phyloP scores from a whole-genome alignment of 164 flowering plant species.

The Akebia trifoliata region DNA sequence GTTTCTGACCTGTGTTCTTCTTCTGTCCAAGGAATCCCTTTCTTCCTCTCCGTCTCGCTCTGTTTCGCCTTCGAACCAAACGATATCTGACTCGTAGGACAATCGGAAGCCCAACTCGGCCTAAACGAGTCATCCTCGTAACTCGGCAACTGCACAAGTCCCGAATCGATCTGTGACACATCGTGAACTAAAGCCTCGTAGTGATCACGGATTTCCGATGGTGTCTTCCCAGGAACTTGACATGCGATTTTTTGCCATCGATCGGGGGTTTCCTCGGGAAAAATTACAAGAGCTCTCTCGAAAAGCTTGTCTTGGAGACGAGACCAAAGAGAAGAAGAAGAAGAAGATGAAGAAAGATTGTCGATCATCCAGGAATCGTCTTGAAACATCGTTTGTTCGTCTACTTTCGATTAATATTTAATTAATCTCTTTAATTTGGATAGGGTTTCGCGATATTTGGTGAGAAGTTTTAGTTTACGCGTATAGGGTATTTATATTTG shows the following conservation, averaged over 20 bases:
- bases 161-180: constrained; percentile 52
- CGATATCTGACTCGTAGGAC: constrained; percentile 32
- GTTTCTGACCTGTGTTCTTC: constrained; percentile 72
- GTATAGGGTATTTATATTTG: too few species aligned
- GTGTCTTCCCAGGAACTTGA: constrained; percentile 42
- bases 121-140: constrained; percentile 35
- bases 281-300: constrained; percentile 46
- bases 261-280: constrained; percentile 36
- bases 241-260: constrained; percentile 59
- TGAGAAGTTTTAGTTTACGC: too few species aligned
- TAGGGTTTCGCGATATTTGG: background rate
- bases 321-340: constrained; percentile 28
- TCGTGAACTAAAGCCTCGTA: constrained; percentile 51
- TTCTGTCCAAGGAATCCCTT: constrained; percentile 76
- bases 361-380: constrained; percentile 1
- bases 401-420: too few species aligned
- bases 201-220: constrained; percentile 43
- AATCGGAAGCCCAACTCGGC: constrained; percentile 18
- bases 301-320: constrained; percentile 53
- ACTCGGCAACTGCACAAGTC: constrained; percentile 44
- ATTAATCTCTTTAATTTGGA: too few species aligned
- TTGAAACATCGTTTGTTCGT: constrained; percentile 8
- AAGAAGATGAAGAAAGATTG: background rate
- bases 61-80: constrained; percentile 27
- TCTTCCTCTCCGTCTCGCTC: constrained; percentile 50